These are phyloP conservation scores for Pelargonium cotyledonis DNA, from an alignment of 441 rosid genomes.

Conservation along the genomic window DNA sequence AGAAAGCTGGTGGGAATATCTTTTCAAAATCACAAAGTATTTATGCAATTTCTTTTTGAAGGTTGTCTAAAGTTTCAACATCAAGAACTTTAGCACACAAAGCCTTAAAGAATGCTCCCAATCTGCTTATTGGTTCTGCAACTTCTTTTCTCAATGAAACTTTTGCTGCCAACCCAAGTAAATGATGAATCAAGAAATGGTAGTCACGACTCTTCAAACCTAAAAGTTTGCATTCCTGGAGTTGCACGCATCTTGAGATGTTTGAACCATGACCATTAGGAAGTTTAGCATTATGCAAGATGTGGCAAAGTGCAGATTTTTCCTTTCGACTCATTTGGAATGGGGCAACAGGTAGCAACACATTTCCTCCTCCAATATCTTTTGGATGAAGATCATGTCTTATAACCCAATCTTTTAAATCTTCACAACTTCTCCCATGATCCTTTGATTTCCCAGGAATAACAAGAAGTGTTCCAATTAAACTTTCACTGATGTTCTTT, in stretches of 20 bases:
- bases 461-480: conserved; percentile 7
- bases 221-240: not conserved
- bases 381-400: not conserved
- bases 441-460: conserved; percentile 13
- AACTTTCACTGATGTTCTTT: conserved; percentile 16
- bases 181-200: conserved; percentile 8
- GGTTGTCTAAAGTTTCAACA: not conserved
- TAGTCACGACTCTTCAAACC: conserved; percentile 15
- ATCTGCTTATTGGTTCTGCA: not conserved
- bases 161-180: not conserved
- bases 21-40: conserved; percentile 1
- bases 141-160: not conserved
- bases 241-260: not conserved
- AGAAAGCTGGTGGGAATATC: conserved; percentile 6
- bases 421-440: not conserved
- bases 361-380: not conserved
- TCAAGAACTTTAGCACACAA: not conserved
- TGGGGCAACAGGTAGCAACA: not conserved
- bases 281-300: conserved; percentile 6
- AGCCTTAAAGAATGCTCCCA: not conserved
- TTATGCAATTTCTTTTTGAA: not conserved
- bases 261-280: not conserved
- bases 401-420: not conserved
- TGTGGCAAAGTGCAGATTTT: not conserved
- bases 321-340: not conserved